Percentiles rank a stretch among this genome's conserved stretches.
phyloP scores from a whole-genome alignment of 1,284 basidiomycete species.

The Pascua sp. region DNA sequence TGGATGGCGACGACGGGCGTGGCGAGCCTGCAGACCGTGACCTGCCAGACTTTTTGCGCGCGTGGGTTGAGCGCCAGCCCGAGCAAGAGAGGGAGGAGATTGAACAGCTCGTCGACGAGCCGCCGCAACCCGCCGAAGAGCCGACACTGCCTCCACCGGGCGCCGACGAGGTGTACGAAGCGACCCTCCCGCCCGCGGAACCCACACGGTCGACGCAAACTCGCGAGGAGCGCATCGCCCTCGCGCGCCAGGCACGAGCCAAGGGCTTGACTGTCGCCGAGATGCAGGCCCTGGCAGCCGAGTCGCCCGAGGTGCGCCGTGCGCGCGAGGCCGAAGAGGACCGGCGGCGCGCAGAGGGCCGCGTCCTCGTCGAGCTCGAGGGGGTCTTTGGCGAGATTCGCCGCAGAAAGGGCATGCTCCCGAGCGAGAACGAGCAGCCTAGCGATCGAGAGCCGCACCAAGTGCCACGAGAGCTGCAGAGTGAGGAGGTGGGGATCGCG shows the following conservation, averaged over 20 bases:
- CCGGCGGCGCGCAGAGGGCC: constrained; percentile 17
- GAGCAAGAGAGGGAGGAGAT: constrained; percentile 9
- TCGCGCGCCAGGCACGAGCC: constrained; percentile 31
- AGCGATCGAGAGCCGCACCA: too few species aligned
- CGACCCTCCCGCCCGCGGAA: constrained; percentile 2
- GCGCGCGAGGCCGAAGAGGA: constrained; percentile 7
- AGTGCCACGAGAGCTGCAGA: too few species aligned
- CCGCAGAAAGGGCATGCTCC: constrained; percentile 24
- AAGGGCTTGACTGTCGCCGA: constrained; percentile 27
- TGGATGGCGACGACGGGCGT: constrained; percentile 1
- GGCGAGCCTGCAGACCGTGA: constrained; percentile 3
- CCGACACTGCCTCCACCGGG: constrained; percentile 31
- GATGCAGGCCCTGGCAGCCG: constrained; percentile 10
- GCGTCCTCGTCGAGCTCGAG: constrained; percentile 39
- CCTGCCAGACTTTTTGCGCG: constrained; percentile 26
- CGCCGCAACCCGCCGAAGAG: background rate
- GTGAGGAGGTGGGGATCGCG: too few species aligned
- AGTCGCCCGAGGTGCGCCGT: constrained; percentile 1
- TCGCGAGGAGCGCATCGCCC: constrained; percentile 35
- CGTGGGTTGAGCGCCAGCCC: constrained; percentile 20
- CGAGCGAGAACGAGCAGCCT: background rate
- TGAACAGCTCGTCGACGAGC: constrained; percentile 6
- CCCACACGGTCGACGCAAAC: constrained; percentile 16
- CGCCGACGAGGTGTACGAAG: constrained; percentile 35
- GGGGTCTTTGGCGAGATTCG: constrained; percentile 41